Base-by-base conservation (phyloP, 345 rosid genomes). In the Aquilaria sinensis region DNA sequence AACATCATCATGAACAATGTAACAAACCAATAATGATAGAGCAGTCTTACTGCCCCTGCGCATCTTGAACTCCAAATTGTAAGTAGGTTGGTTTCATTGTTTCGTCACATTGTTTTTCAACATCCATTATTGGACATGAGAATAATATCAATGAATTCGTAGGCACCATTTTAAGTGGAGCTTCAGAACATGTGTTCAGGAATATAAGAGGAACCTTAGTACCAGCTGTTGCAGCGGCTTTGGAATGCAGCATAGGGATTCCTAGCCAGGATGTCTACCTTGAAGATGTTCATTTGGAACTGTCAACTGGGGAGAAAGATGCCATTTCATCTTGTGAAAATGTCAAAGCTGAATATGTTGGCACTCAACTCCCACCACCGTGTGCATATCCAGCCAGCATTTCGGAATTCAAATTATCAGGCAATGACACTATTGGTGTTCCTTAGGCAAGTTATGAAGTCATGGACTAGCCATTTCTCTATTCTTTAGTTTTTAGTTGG, bases 361-460 rank as follows among this genome's bases (percentile, higher is more conserved):
- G 91, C 48, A 77, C 80, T 53, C 84, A 77, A 61, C 72, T 83
- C 53, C 84, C 84, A 54, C 84, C 84, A 43, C 85, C 88, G 9
- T 82, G 88, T 64, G 57, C 61, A 16, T 70, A 70, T 23, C 23
- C 23, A 23, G 23, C 23, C 23, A 23, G 23, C 23, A 23, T 23
- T 23, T 23, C 1, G 23, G 23, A 23, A 23, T 23, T 23, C 23
- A 23, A 23, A 23, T 23, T 23, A 23, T 23, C 23, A 23, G 23
- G 23, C 23, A 23, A 23, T 23, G 23, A 23, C 23, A 23, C 23
- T 23, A 23, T 23, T 23, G 23, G 23, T 23, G 23, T 23, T 23
- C 23, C 23, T 23, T 23, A 23, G 23, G 23, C 23, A 23, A 23
- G 23, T 23, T 23, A 23, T 23, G 23, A 23, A 23, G 23, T 23